Evolutionary conservation across 192 early-diverging fungal species (phyloP).

Genomic region (Coemansia sp.): DNA sequence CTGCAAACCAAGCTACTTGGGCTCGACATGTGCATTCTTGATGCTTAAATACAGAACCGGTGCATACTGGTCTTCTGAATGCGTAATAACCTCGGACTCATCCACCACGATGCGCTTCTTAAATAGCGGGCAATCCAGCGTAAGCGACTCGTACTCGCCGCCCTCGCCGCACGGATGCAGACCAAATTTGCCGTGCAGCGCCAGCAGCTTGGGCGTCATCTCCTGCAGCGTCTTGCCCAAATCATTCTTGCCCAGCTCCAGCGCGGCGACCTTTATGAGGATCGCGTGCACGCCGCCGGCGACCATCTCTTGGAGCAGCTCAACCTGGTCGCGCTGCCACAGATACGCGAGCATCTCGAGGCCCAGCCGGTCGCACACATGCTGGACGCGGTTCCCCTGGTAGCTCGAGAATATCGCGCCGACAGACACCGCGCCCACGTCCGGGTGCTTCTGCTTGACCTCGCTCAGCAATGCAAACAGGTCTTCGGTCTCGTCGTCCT

Average conservation of each 20-base stretch:
- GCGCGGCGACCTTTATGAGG: constrained; percentile 90
- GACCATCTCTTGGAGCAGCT: constrained; percentile 86
- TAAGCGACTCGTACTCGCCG: constrained; percentile 95
- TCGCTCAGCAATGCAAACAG: constrained; percentile 68
- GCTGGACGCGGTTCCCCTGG: constrained; percentile 94
- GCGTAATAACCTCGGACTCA: constrained; percentile 67
- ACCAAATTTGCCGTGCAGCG: constrained; percentile 68
- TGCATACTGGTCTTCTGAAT: constrained; percentile 81
- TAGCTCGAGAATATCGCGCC: constrained; percentile 98
- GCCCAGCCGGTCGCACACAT: constrained; percentile 89
- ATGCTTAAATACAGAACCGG: constrained; percentile 80
- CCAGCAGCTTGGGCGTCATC: constrained; percentile 73
- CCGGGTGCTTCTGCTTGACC: constrained; percentile 71
- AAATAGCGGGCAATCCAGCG: constrained; percentile 90
- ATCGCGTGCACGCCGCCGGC: constrained; percentile 73
- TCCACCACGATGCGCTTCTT: constrained; percentile 75
- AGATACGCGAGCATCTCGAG: constrained; percentile 81
- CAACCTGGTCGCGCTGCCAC: constrained; percentile 85
- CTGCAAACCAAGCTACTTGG: constrained; percentile 58
- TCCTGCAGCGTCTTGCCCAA: constrained; percentile 77
- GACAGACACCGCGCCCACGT: constrained; percentile 82
- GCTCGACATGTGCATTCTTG: constrained; percentile 64
- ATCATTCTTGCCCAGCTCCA: constrained; percentile 62
- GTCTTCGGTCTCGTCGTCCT: constrained; percentile 94
- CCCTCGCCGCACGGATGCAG: constrained; percentile 95